Conservation (phyloP, 2,329 filamentous ascomycete genomes). For the Exophiala sp. region DNA sequence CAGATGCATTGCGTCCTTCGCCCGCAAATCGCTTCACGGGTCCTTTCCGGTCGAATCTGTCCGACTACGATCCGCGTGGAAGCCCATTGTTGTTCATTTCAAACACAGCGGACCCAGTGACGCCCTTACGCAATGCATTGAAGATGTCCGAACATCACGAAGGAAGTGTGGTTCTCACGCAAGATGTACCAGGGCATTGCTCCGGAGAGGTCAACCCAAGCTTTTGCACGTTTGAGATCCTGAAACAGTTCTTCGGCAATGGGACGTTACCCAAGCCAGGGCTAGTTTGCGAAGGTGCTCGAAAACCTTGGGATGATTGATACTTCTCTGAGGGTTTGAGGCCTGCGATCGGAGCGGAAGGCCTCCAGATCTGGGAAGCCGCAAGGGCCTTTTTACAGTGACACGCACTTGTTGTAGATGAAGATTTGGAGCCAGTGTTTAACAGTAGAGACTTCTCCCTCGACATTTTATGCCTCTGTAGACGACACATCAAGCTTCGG, state of each 20-base stretch:
- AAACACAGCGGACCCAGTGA: conserved; percentile 59
- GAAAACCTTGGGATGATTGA: conserved; percentile 32
- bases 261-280: conserved; percentile 37
- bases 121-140: conserved; percentile 44
- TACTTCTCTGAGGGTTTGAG: too few relatives aligned
- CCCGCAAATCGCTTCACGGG: conserved; percentile 38
- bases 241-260: conserved; percentile 43
- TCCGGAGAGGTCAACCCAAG: conserved; percentile 33
- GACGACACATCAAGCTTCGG: too few relatives aligned
- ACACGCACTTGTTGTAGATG: too few relatives aligned
- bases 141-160: conserved; percentile 42
- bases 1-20: conserved; percentile 25
- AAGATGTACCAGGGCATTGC: conserved; percentile 42
- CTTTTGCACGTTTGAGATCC: conserved; percentile 35
- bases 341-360: too few relatives aligned
- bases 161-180: conserved; percentile 43
- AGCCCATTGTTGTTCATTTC: conserved; percentile 56
- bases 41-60: conserved; percentile 26
- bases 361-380: too few relatives aligned
- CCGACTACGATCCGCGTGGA: conserved; percentile 26
- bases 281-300: conserved; percentile 37
- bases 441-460: too few relatives aligned
- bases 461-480: too few relatives aligned
- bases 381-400: too few relatives aligned
- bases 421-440: too few relatives aligned